Conservation (phyloP, 441 rosid species). For the Erodium texanum region DNA sequence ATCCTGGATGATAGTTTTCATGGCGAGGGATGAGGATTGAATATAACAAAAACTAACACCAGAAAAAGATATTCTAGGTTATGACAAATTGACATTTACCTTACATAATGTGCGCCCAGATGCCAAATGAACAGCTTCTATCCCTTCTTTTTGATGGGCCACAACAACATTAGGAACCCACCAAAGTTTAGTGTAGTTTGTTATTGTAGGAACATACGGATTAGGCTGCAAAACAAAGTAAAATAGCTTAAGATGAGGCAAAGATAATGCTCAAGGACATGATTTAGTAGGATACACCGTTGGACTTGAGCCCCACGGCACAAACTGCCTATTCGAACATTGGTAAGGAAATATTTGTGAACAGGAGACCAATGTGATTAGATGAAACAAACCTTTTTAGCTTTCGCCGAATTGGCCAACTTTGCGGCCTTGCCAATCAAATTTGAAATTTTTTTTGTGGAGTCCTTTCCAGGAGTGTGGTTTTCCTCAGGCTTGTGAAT, state of each 20-base stretch:
- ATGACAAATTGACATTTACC: conserved; percentile 35
- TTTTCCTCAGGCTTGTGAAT: conserved; percentile 95
- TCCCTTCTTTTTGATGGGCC: conserved; percentile 95
- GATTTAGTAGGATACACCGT: conserved; percentile 2
- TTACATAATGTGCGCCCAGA: conserved; percentile 90
- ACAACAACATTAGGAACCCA: conserved; percentile 99
- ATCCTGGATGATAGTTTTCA: not conserved
- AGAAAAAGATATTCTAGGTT: not conserved
- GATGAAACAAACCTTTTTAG: conserved; percentile 56
- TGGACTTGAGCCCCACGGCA: not conserved
- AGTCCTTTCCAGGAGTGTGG: conserved; percentile 87
- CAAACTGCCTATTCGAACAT: not conserved
- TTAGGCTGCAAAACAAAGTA: conserved; percentile 48
- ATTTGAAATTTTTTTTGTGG: conserved; percentile 77
- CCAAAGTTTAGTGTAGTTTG: conserved; percentile 93
- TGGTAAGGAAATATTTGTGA: not conserved
- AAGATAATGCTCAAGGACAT: not conserved
- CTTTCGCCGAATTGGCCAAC: conserved; percentile 76
- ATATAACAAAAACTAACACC: not conserved
- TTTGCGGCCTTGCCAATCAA: conserved; percentile 80
- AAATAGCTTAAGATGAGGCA: conserved; percentile 7
- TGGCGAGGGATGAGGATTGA: not conserved
- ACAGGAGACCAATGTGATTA: not conserved
- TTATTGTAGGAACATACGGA: conserved; percentile 81
- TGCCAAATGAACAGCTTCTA: conserved; percentile 93